These are phyloP conservation scores for Primulina tabacum DNA, from an alignment of 257 asterid species.

Conservation along the genomic window DNA sequence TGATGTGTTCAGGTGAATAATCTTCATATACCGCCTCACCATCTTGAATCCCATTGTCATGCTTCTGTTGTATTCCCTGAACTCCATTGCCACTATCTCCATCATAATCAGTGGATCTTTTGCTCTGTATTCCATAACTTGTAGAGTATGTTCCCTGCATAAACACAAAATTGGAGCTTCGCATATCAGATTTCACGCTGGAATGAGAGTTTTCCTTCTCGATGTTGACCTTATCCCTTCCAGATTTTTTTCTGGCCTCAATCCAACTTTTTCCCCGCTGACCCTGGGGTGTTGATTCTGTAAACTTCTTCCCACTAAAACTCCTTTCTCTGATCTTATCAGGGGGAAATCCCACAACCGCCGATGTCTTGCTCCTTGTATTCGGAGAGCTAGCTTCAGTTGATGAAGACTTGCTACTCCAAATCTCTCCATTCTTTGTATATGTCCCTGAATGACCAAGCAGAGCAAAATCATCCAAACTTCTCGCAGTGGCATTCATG, in stretches of 20 bases:
- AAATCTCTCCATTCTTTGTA: slow-evolving; percentile 63
- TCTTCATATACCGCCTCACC: slow-evolving; percentile 42
- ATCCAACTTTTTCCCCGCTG: slow-evolving; percentile 40
- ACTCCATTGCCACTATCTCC: slow-evolving; percentile 58
- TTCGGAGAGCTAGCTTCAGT: slow-evolving; percentile 78
- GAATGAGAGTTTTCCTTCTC: slow-evolving; percentile 87
- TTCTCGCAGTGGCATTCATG: slow-evolving; percentile 50
- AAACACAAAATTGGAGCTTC: slow-evolving; percentile 64
- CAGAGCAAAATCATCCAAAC: slow-evolving; percentile 33
- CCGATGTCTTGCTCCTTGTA: slow-evolving; percentile 36
- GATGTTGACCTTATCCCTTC: slow-evolving; percentile 67
- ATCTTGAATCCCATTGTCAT: slow-evolving; percentile 37
- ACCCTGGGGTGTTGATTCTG: slow-evolving; percentile 35
- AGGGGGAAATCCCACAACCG: slow-evolving; percentile 26
- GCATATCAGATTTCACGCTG: slow-evolving; percentile 92
- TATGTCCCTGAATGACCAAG: slow-evolving; percentile 37
- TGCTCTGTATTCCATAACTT: slow-evolving; percentile 50
- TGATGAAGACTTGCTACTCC: slow-evolving; percentile 73
- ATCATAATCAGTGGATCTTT: slow-evolving; percentile 39
- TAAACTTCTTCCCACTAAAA: slow-evolving; percentile 41
- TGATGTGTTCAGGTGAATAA: slow-evolving; percentile 38
- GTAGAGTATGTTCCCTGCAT: slow-evolving; percentile 61
- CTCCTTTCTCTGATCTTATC: slow-evolving; percentile 41
- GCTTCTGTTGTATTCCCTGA: slow-evolving; percentile 34
- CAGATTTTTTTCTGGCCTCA: slow-evolving; percentile 49